phyloP scores from a whole-genome alignment of 768 basidiomycete genomes.

The Amanita thiersii region DNA sequence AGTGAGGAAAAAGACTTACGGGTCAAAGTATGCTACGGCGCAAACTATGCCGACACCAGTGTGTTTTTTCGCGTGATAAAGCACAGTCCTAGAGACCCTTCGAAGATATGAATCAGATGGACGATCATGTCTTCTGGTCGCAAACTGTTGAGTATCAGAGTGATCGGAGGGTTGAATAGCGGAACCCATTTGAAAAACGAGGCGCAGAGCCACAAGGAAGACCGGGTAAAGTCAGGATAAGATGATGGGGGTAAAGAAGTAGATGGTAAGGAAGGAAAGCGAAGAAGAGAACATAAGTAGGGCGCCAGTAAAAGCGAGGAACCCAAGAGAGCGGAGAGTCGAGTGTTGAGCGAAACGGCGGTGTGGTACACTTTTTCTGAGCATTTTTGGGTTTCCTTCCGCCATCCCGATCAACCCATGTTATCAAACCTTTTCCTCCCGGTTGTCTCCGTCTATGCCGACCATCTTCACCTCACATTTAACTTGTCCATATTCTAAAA shows the following conservation, averaged over 20 bases:
- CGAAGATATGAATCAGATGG: constrained; percentile 12
- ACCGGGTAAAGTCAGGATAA: too few species aligned
- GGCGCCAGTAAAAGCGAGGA: constrained; percentile 19
- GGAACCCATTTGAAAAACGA: background rate
- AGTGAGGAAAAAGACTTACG: constrained; percentile 33
- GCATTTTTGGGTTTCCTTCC: constrained; percentile 13
- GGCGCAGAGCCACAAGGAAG: background rate
- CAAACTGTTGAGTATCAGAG: background rate
- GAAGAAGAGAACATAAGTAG: too few species aligned
- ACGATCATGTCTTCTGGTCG: background rate
- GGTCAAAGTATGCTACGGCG: constrained; percentile 84
- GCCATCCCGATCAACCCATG: constrained; percentile 12
- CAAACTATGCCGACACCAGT: constrained; percentile 83
- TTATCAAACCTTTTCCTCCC: too few species aligned
- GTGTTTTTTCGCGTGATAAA: constrained; percentile 53
- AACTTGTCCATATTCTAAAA: too few species aligned
- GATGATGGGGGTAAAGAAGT: too few species aligned
- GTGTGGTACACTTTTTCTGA: constrained; percentile 25
- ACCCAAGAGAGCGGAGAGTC: constrained; percentile 22
- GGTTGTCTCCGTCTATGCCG: too few species aligned
- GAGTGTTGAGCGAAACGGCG: constrained; percentile 27
- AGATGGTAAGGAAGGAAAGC: too few species aligned
- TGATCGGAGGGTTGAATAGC: background rate
- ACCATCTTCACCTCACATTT: too few species aligned
- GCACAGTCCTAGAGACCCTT: constrained; percentile 21